These are phyloP conservation scores for Populus alba DNA, from an alignment of 345 rosid genomes.

Conservation along the genomic window DNA sequence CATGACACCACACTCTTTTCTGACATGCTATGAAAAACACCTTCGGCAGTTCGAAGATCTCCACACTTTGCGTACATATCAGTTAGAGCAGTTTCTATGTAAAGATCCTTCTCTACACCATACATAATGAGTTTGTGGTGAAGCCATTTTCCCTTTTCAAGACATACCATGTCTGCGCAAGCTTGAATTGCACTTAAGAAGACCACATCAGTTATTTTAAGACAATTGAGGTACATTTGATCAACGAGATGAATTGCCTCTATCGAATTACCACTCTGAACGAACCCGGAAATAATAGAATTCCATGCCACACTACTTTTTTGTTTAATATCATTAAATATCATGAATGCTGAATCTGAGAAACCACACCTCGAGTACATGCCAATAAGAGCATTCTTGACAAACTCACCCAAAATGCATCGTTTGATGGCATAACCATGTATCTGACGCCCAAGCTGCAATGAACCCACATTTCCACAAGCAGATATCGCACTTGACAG, in stretches of 20 bases:
- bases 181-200: conserved; percentile 63
- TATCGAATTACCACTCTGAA: conserved; percentile 56
- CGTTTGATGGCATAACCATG: conserved; percentile 54
- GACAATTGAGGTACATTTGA: conserved; percentile 47
- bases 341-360: conserved; percentile 38
- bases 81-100: conserved; percentile 54
- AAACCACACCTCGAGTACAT: conserved; percentile 64
- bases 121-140: conserved; percentile 57
- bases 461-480: conserved; percentile 48
- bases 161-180: conserved; percentile 54
- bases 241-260: conserved; percentile 57
- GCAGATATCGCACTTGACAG: conserved; percentile 67
- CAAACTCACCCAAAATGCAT: conserved; percentile 45
- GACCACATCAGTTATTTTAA: conserved; percentile 52
- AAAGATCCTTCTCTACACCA: conserved; percentile 46
- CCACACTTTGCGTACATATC: conserved; percentile 82
- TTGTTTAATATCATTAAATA: conserved; percentile 36
- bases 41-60: conserved; percentile 56
- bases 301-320: conserved; percentile 62
- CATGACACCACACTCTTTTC: conserved; percentile 65
- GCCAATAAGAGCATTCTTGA: conserved; percentile 50
- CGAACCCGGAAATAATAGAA: conserved; percentile 58
- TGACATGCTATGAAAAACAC: conserved; percentile 44
- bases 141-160: conserved; percentile 70
- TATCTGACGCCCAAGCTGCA: conserved; percentile 60